Conservation (phyloP, 2,329 filamentous ascomycete species). For the Hypomyces rosellus region DNA sequence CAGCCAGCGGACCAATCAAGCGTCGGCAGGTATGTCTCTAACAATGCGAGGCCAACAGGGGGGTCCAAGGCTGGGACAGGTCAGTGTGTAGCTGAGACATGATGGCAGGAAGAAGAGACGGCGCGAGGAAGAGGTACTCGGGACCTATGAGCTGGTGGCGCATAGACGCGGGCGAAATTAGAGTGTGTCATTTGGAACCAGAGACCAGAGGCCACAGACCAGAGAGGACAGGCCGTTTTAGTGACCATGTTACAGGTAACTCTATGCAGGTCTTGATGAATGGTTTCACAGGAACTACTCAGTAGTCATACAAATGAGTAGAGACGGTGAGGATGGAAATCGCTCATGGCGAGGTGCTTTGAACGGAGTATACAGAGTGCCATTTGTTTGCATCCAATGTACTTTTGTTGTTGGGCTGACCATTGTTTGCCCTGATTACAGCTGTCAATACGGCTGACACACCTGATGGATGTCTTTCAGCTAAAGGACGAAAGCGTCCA, state of each 20-base stretch:
- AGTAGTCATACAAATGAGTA: no score
- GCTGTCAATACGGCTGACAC: no score
- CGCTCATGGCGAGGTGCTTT: not conserved
- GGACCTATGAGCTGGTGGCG: constrained; percentile 3
- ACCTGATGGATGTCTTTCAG: not conserved
- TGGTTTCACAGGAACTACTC: no score
- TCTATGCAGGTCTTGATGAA: no score
- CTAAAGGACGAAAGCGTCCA: no score
- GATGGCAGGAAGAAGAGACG: not conserved
- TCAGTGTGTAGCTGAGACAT: constrained; percentile 2
- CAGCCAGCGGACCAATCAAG: not conserved
- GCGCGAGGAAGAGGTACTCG: not conserved
- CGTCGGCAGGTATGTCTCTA: constrained; percentile 1
- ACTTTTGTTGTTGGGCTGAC: not conserved
- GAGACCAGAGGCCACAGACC: no score
- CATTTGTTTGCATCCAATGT: no score
- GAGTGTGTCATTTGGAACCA: constrained; percentile 4
- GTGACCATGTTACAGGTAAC: no score
- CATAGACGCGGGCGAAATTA: constrained; percentile 8
- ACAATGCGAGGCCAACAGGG: constrained; percentile 2
- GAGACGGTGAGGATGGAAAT: no score
- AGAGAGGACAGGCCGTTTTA: not conserved
- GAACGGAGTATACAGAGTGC: no score
- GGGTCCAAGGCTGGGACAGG: constrained; percentile 1
- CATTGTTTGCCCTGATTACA: no score